Conservation (phyloP, 306 rosid species). For the Dalbergia cochinchinensis region DNA sequence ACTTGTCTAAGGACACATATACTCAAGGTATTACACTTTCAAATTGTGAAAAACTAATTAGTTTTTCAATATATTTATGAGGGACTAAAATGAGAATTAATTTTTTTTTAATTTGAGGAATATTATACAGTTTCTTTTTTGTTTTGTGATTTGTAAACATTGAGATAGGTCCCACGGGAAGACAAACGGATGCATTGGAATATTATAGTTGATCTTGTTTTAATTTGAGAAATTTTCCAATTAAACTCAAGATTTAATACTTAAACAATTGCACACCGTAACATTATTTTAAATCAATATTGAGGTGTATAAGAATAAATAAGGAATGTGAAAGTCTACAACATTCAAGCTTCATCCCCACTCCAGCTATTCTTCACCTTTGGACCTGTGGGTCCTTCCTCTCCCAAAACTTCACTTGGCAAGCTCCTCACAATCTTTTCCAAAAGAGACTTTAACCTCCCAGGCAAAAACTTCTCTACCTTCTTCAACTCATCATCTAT, state of each 20-base stretch:
- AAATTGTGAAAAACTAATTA: too few relatives aligned
- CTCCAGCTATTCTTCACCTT: constrained; percentile 71
- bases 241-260: neutral
- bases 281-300: neutral
- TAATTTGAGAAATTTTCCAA: too few relatives aligned
- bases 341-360: constrained; percentile 66
- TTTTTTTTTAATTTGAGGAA: too few relatives aligned
- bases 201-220: too few relatives aligned
- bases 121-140: too few relatives aligned
- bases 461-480: constrained; percentile 56
- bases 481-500: constrained; percentile 52
- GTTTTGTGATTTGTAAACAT: too few relatives aligned
- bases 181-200: too few relatives aligned
- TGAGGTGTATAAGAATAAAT: neutral
- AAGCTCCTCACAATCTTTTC: constrained; percentile 39
- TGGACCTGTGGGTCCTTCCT: constrained; percentile 88
- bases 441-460: constrained; percentile 47
- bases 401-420: constrained; percentile 71
- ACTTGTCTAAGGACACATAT: too few relatives aligned
- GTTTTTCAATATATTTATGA: too few relatives aligned
- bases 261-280: neutral
- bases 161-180: too few relatives aligned
- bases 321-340: neutral
- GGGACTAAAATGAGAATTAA: too few relatives aligned
- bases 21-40: too few relatives aligned